phyloP scores from a whole-genome alignment of 805 yeast species.

The Wickerhamomyces strasburgensis region DNA sequence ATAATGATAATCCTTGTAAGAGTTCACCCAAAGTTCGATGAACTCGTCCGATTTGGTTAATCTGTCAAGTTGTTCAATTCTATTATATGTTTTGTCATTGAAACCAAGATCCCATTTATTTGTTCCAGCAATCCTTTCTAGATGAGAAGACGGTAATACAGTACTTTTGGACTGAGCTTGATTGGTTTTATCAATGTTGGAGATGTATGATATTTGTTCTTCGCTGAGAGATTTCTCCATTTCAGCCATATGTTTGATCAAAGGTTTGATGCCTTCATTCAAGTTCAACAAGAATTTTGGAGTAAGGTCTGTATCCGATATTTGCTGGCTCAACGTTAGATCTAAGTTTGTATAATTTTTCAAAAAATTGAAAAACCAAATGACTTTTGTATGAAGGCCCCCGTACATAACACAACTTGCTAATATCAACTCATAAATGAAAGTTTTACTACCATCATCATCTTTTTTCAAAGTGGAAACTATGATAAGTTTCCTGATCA shows the following conservation, averaged over 20 bases:
- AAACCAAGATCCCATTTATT: background rate
- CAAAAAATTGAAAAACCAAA: slow-evolving; percentile 39
- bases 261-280: too few relatives aligned
- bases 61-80: background rate
- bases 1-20: slow-evolving; percentile 6
- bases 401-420: slow-evolving; percentile 42
- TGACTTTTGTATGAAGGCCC: slow-evolving; percentile 35
- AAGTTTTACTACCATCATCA: slow-evolving; percentile 35
- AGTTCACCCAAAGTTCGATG: slow-evolving; percentile 8
- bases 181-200: too few relatives aligned
- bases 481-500: slow-evolving; percentile 15
- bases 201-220: too few relatives aligned
- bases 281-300: slow-evolving; percentile 1
- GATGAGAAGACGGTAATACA: too few relatives aligned
- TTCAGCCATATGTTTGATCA: too few relatives aligned
- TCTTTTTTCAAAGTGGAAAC: slow-evolving; percentile 12
- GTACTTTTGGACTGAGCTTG: background rate
- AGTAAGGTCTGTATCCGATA: slow-evolving; percentile 1
- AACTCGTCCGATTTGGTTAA: slow-evolving; percentile 6
- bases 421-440: slow-evolving; percentile 34
- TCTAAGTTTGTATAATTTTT: slow-evolving; percentile 24
- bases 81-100: background rate
- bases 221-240: too few relatives aligned
- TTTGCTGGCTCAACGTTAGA: background rate
- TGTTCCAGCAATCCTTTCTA: background rate